Percentiles rank a stretch among this genome's conserved stretches.
These are phyloP conservation scores for Bolboschoenoplectus hybrid DNA, from an alignment of 202 grass and related monocot genomes.

Conservation along the genomic window DNA sequence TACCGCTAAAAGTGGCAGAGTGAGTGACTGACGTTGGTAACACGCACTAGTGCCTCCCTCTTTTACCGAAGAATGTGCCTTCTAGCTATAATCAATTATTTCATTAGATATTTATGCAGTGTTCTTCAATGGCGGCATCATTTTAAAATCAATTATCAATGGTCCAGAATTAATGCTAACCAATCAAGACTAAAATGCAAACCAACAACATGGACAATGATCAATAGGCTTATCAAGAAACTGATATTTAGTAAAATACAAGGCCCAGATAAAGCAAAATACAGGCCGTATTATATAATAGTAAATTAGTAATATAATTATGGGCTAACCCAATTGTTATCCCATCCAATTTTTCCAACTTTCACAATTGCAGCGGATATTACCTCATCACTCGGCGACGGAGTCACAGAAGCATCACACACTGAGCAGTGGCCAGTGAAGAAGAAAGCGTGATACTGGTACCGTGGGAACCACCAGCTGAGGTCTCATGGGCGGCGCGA, in stretches of 20 bases:
- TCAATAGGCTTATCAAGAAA: not conserved
- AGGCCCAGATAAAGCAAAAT: not conserved
- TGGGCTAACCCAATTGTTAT: not conserved
- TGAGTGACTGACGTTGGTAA: slow-evolving; percentile 1
- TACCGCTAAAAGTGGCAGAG: slow-evolving; percentile 14
- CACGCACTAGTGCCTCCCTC: not conserved
- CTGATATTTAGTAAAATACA: not conserved
- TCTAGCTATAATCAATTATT: slow-evolving; percentile 24
- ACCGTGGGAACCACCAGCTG: slow-evolving; percentile 43
- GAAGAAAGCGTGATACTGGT: not conserved
- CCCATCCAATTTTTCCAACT: not conserved
- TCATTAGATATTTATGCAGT: slow-evolving; percentile 6
- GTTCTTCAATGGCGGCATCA: not conserved
- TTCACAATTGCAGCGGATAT: slow-evolving; percentile 36
- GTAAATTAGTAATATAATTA: not conserved
- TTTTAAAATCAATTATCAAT: not conserved
- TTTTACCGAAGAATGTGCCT: not conserved
- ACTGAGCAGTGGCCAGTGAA: not conserved
- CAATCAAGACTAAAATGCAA: not conserved
- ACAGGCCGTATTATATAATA: not conserved
- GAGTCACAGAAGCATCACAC: not conserved
- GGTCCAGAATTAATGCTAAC: not conserved
- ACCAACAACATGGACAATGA: not conserved
- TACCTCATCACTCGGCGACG: slow-evolving; percentile 1
- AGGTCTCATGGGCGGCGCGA: slow-evolving; percentile 66